Evolutionary conservation across 1,284 basidiomycete genomes (phyloP), one percentile per base, ranked within the genome.

Genomic region (Cryptococcus sp.): DNA sequence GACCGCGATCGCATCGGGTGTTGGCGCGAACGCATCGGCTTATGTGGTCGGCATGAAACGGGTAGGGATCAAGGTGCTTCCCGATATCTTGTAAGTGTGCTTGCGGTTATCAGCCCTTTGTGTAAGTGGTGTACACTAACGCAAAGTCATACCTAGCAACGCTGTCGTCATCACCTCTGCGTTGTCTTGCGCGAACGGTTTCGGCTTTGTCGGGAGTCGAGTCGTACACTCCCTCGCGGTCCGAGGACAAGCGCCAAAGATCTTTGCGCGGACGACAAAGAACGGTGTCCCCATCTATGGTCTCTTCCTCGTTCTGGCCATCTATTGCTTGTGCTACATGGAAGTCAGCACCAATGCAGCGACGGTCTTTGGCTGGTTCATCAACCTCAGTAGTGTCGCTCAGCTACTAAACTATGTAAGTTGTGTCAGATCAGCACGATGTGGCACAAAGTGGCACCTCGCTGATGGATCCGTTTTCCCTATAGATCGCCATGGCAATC

Each of bases 121-220:
- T 22, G 75, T 73, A 23, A 23, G 15, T n/a, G 22, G 40, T 5
- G 67, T 88, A 0, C 85, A 87, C 19, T 90, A 90, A 74, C 84
- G 84, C 63, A 81, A 80, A 2, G 77, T 90, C 2, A 83, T 82
- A 49, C 83, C 91, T 64, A 90, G 93, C 78, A 94, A 94, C 74
- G 90, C 91, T 10, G 85, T 84, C 68, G 82, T 94, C 19, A 78
- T 94, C 54, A 89, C 87, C 31, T 89, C 90, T 1, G 91, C 92
- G 2, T 89, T 76, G 41, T 74, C 70, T 3, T 74, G 75, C 23
- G 76, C 61, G 5, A 67, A 66, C 46, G 65, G 66, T 52, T 65
- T 67, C 41, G 68, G 63, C 47, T 63, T 54, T 31, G 39, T 57
- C 22, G 57, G 42, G 0, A 51, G 46, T 27, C 57, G 61, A 40